Evolutionary conservation across 352 stramenopile species (phyloP).

Genomic region (Pythium folliculosum): DNA sequence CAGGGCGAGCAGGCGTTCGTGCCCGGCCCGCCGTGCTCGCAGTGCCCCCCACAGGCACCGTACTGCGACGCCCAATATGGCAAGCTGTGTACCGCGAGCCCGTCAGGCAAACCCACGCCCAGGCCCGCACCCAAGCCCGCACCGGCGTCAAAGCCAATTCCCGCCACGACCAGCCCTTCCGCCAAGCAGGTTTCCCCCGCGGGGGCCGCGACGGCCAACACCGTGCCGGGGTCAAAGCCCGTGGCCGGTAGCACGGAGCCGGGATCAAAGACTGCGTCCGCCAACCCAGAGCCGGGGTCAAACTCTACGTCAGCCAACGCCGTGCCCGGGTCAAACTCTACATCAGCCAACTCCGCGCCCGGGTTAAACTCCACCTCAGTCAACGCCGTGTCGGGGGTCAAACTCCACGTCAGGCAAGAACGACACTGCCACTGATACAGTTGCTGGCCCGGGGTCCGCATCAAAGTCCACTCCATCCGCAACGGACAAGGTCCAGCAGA

Average conservation of each 20-base stretch:
- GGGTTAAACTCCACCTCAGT: too few relatives aligned
- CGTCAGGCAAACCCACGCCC: not conserved
- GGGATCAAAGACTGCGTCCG: conserved; percentile 6
- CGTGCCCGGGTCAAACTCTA: too few relatives aligned
- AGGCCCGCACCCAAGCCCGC: conserved; percentile 21
- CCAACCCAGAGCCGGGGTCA: too few relatives aligned
- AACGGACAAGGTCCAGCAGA: too few relatives aligned
- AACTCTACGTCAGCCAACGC: too few relatives aligned
- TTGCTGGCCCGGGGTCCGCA: too few relatives aligned
- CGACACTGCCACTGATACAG: too few relatives aligned
- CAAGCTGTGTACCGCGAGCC: conserved; percentile 35
- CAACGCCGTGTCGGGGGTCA: too few relatives aligned
- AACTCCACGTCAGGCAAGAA: too few relatives aligned
- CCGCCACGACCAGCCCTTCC: conserved; percentile 12
- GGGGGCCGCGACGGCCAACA: too few relatives aligned
- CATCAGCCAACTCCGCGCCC: too few relatives aligned
- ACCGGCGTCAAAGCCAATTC: conserved; percentile 6
- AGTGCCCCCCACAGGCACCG: conserved; percentile 33
- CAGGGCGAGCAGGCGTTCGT: conserved; percentile 35
- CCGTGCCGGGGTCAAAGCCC: conserved; percentile 1
- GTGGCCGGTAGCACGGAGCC: conserved; percentile 8
- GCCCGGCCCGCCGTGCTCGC: conserved; percentile 35
- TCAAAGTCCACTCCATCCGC: too few relatives aligned
- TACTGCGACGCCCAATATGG: conserved; percentile 34
- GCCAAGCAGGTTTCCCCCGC: conserved; percentile 1